Percentiles rank a stretch among this genome's conserved stretches.
Conservation (phyloP, 2,329 filamentous ascomycete species). For the Cercospora brassicicola region DNA sequence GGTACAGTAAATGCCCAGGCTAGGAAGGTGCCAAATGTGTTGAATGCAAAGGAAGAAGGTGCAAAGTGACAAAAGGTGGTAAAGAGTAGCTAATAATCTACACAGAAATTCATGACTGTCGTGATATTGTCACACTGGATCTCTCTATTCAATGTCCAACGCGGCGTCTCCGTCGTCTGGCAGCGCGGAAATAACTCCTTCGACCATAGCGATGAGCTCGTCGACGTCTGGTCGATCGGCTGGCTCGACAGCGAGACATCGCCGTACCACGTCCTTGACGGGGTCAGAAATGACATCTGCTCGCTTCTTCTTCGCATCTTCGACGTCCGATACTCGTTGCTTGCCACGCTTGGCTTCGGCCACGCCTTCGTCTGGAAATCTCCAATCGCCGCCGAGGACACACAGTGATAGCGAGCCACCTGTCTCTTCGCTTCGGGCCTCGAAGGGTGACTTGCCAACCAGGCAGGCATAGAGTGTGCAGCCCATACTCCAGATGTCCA, state of each 20-base stretch:
- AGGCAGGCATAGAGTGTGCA: constrained; percentile 98
- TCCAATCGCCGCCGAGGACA: constrained; percentile 90
- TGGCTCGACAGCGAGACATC: constrained; percentile 83
- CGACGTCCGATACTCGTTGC: constrained; percentile 46
- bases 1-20: constrained; percentile 2
- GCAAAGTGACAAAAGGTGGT: neutral
- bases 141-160: constrained; percentile 31
- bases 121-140: constrained; percentile 10
- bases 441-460: constrained; percentile 94
- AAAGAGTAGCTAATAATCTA: constrained; percentile 1
- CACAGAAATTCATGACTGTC: neutral
- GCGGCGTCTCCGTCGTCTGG: constrained; percentile 58
- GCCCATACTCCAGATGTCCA: constrained; percentile 96
- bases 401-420: constrained; percentile 91
- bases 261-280: constrained; percentile 83
- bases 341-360: constrained; percentile 58
- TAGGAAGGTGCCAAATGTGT: neutral
- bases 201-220: constrained; percentile 77
- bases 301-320: constrained; percentile 36
- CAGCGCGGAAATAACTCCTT: constrained; percentile 63
- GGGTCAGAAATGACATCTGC: constrained; percentile 69
- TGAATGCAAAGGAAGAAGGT: neutral
- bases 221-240: constrained; percentile 83
- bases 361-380: constrained; percentile 85
- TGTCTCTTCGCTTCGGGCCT: constrained; percentile 92